These are phyloP conservation scores for Schizosaccharomyces osmophilus DNA, from an alignment of 805 yeast species.

Conservation along the genomic window DNA sequence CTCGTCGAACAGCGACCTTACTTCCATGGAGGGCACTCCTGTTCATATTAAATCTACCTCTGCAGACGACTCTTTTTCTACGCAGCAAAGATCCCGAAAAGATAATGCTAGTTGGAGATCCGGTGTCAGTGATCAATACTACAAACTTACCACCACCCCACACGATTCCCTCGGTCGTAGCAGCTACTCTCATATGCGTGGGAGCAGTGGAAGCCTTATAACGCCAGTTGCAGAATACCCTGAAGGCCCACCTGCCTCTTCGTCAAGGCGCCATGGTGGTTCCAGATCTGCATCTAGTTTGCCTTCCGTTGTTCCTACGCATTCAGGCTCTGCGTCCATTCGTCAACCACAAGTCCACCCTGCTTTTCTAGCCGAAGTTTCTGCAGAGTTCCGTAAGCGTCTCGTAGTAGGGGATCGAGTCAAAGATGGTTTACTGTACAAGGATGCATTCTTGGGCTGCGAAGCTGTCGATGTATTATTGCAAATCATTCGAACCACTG, in stretches of 20 bases:
- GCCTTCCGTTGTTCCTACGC: neutral
- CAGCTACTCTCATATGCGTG: neutral
- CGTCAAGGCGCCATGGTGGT: neutral
- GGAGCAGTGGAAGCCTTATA: neutral
- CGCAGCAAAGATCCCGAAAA: neutral
- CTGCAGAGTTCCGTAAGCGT: slow-evolving; percentile 46
- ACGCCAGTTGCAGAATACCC: neutral
- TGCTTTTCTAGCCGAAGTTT: slow-evolving; percentile 71
- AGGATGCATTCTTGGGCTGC: slow-evolving; percentile 80
- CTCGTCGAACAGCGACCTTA: neutral
- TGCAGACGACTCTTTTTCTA: neutral
- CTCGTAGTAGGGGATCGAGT: slow-evolving; percentile 51
- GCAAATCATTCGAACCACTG: slow-evolving; percentile 65
- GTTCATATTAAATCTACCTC: neutral
- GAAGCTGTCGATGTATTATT: slow-evolving; percentile 86
- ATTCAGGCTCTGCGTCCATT: neutral
- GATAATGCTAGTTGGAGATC: neutral
- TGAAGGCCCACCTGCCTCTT: neutral
- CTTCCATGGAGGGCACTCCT: neutral
- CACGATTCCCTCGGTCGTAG: neutral
- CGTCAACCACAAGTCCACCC: slow-evolving; percentile 37
- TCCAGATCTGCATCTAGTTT: neutral
- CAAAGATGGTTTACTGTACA: slow-evolving; percentile 76
- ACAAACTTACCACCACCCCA: too few relatives aligned
- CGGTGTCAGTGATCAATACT: too few relatives aligned